Evolutionary conservation across 1,284 basidiomycete genomes (phyloP), one percentile per base, ranked within the genome.

Genomic region (Thelephora terrestris): DNA sequence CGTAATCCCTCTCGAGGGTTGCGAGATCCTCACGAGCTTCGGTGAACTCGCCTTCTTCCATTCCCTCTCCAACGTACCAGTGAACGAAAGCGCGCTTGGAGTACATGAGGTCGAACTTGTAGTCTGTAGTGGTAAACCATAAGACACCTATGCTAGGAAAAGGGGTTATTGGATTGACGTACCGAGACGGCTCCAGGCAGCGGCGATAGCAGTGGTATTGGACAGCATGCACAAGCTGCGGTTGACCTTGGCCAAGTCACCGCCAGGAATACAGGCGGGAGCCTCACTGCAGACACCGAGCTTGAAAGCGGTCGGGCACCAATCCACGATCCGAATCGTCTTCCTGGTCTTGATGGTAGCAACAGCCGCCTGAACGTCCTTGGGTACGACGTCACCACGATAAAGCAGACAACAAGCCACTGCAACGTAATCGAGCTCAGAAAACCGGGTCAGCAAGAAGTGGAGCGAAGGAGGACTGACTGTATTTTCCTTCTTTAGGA

Each of bases 11-110:
- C 76, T 97, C 94, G 52, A 97, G 81, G 14, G 94, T 93, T 35
- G 94, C 94, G 52, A 97, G 81, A 68, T 97, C 94, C 71, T 97
- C 94, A 57, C 94, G 88, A 25, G 93, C 94, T 73, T 97, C 94
- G 43, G 90, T 92, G 72, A 97, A 95, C 71, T 98, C 94, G 65
- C 94, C 93, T 73, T 97, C 94, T 68, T 97, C 94, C 94, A 97
- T 98, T 71, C 94, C 94, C 69, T 96, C 93, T 58, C 93, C 93
- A 55, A 92, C 90, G 60, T 94, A 95, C 90, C 91, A 89, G 73
- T 93, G 85, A 43, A 89, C 91, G 64, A 94, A 94, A 52, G 85
- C 91, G 67, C 86, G 87, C 72, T 88, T 94, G 54, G 86, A 93
- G 71, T 90, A 90, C 36, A 99, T 82, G 59, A 99, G 79, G 68